phyloP scores from a whole-genome alignment of 139 green algal genomes.

The Ettlia oleoabundans region DNA sequence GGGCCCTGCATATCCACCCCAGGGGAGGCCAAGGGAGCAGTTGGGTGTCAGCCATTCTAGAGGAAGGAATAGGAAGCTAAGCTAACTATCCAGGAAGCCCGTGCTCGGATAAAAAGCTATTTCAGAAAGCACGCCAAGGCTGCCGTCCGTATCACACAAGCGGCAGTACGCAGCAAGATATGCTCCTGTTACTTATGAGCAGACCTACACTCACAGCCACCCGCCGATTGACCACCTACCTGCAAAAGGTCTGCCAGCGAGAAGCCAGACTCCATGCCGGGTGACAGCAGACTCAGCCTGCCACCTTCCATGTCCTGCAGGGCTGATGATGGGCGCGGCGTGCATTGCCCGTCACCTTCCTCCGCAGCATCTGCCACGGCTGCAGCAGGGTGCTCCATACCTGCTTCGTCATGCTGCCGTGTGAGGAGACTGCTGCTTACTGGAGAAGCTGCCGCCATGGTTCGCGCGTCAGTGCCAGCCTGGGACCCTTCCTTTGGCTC shows the following conservation, averaged over 20 bases:
- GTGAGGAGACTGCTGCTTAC: not conserved
- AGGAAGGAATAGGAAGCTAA: too few species aligned
- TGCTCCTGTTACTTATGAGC: too few species aligned
- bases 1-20: not conserved
- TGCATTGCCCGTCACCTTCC: not conserved
- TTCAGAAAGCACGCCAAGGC: too few species aligned
- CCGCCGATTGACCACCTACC: not conserved
- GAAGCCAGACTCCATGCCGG: not conserved
- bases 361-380: not conserved
- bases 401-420: too few species aligned
- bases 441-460: not conserved
- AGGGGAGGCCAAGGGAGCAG: not conserved
- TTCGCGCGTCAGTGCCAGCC: too few species aligned
- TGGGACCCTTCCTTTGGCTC: not conserved
- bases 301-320: not conserved
- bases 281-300: not conserved
- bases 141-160: too few species aligned
- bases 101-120: too few species aligned
- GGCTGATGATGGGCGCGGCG: not conserved
- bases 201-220: not conserved
- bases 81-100: too few species aligned
- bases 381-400: not conserved
- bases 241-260: conserved; percentile 31
- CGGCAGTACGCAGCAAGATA: too few species aligned
- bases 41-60: too few species aligned